These are phyloP conservation scores for Melanopsichium pennsylvanicum DNA, from an alignment of 1,284 basidiomycete species.

Conservation along the genomic window DNA sequence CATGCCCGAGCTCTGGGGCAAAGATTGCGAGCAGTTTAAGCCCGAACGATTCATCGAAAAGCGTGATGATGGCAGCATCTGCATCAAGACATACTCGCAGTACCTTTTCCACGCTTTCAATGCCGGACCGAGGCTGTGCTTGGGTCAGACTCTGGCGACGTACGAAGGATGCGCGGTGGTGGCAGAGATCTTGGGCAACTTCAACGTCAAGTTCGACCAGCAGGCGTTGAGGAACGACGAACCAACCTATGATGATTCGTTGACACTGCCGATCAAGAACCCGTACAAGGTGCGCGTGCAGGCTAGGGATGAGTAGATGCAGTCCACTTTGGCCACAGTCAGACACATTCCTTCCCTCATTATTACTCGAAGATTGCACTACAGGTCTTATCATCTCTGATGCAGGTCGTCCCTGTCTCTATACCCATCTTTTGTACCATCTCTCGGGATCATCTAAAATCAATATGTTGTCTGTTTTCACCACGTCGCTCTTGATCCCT, in stretches of 20 bases:
- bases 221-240: slow-evolving; percentile 30
- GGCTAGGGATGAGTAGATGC: slow-evolving; percentile 29
- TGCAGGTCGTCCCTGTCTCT: too few species aligned
- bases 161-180: slow-evolving; percentile 52
- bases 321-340: not conserved
- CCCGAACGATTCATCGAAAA: slow-evolving; percentile 61
- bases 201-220: slow-evolving; percentile 31
- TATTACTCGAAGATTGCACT: too few species aligned
- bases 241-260: slow-evolving; percentile 44
- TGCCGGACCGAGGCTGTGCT: slow-evolving; percentile 58
- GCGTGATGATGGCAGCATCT: slow-evolving; percentile 59
- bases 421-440: not conserved
- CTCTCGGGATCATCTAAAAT: not conserved
- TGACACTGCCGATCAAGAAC: slow-evolving; percentile 46
- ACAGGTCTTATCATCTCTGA: too few species aligned
- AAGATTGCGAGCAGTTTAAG: slow-evolving; percentile 62
- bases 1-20: slow-evolving; percentile 57
- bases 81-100: slow-evolving; percentile 67
- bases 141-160: slow-evolving; percentile 63
- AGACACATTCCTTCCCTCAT: not conserved
- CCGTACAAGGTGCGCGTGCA: slow-evolving; percentile 35
- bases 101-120: slow-evolving; percentile 66
- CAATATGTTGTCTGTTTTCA: too few species aligned
- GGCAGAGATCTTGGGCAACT: slow-evolving; percentile 42
- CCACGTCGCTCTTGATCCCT: too few species aligned